Evolutionary conservation across 2,329 filamentous ascomycete species (phyloP), one percentile per base, ranked within the genome.

Genomic region (Alternaria postmessia): DNA sequence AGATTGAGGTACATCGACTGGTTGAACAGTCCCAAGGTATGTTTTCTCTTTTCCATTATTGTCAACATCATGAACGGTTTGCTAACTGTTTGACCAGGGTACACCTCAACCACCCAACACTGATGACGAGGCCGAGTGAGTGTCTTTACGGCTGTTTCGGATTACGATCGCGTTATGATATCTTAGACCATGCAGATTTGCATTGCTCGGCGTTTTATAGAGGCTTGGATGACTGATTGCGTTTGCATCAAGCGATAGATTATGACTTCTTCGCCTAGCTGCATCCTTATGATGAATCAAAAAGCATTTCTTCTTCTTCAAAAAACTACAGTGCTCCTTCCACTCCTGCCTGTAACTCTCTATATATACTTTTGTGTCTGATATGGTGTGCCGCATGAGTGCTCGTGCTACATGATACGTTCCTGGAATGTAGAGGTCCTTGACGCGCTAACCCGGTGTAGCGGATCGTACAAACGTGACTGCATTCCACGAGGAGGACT

Each of bases 1-100:
- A 87, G 95, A 70, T 83, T 98, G 80, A 88, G 95, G 72, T 93
- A 99, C 81, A 87, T 89, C 61, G 87, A 89, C 72, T 89, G 87
- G 85, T 83, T 96, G 71, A 94, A 93, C 81, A 92, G 87, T 72
- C 91, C 91, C 7, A 81, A 81, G 76, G 79, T 77, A 72, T 41
- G 71, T 64, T 38, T 24, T 38, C 30, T 30, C 42, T 7, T 14
- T 16, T 5, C 28, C 36, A 18, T 32, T 18, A 3, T 26, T 30
- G 6, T 26, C 54, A 32, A 24, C 8, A 5, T 42, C 20, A 7
- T 5, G 20, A 42, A 42, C 34, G 24, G 26, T 24, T 54, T 59
- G 42, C 71, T 78, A 70, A 77, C 59, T 5, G n/a, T 22, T 41
- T 39, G 9, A 57, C 4, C 49, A 78, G 77, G 78, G 77, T 34